phyloP scores from a whole-genome alignment of 2,329 filamentous ascomycete genomes.

The Berkeleyomyces basicola region DNA sequence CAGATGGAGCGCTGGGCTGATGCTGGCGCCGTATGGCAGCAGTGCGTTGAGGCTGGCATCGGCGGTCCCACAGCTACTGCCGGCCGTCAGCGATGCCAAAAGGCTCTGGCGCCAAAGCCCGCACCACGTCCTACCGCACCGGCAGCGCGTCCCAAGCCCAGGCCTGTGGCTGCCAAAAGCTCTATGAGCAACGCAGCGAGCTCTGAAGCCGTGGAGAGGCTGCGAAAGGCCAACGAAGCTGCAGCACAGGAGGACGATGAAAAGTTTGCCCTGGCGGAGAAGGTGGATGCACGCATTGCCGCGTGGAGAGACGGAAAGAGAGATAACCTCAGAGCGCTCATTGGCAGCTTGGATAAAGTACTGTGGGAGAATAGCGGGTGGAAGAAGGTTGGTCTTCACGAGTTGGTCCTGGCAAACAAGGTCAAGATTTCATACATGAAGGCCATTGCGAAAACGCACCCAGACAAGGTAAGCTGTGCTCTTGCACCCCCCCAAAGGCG shows the following conservation, averaged over 20 bases:
- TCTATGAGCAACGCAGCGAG: conserved; percentile 20
- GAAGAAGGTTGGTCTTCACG: conserved; percentile 92
- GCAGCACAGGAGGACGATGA: conserved; percentile 81
- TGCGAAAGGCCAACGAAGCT: conserved; percentile 71
- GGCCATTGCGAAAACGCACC: conserved; percentile 95
- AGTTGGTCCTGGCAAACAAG: conserved; percentile 81
- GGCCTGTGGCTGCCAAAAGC: neutral
- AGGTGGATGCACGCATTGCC: conserved; percentile 62
- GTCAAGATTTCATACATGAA: conserved; percentile 99
- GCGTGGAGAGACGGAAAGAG: conserved; percentile 83
- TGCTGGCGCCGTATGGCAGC: conserved; percentile 62
- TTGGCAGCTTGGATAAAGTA: conserved; percentile 75
- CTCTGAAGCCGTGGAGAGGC: conserved; percentile 62
- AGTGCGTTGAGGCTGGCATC: conserved; percentile 67
- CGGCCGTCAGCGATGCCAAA: conserved; percentile 78
- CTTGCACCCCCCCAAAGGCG: too few species aligned
- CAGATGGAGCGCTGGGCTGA: conserved; percentile 90
- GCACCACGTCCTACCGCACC: conserved; percentile 26
- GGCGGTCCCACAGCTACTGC: conserved; percentile 74
- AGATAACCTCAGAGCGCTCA: conserved; percentile 75
- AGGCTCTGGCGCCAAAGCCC: conserved; percentile 55
- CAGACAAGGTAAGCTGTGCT: conserved; percentile 66
- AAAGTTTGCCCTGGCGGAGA: conserved; percentile 75
- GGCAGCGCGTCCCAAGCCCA: conserved; percentile 16
- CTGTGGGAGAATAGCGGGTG: conserved; percentile 86